phyloP scores from a whole-genome alignment of 768 basidiomycete genomes.

The Boletus reticuloceps region DNA sequence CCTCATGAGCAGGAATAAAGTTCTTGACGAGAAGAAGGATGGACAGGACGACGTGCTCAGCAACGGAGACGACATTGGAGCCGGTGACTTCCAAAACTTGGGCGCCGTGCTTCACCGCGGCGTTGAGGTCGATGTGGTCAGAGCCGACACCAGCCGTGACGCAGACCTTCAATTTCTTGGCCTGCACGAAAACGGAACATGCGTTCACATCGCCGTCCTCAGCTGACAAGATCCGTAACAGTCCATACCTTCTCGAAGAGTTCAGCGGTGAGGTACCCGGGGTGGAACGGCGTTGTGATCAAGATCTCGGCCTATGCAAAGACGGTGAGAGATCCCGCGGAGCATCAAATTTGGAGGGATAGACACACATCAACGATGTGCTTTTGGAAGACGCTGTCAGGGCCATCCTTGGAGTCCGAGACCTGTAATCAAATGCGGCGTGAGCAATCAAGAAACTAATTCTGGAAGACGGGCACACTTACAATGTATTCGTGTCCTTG shows the following conservation, averaged over 20 bases:
- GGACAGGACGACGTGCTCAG: slow-evolving; percentile 89
- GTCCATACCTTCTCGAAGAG: slow-evolving; percentile 59
- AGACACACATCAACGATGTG: slow-evolving; percentile 70
- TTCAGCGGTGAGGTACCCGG: slow-evolving; percentile 76
- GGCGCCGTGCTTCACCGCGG: slow-evolving; percentile 75
- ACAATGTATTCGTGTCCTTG: slow-evolving; percentile 77
- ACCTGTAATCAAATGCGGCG: slow-evolving; percentile 42
- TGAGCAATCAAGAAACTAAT: not conserved
- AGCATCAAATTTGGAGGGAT: not conserved
- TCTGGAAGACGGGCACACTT: slow-evolving; percentile 16
- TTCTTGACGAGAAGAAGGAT: slow-evolving; percentile 90
- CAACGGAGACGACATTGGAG: slow-evolving; percentile 88
- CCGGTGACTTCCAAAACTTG: slow-evolving; percentile 87
- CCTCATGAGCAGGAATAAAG: slow-evolving; percentile 85
- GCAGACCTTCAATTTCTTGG: slow-evolving; percentile 86
- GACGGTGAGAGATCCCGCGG: slow-evolving; percentile 11
- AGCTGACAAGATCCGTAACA: not conserved
- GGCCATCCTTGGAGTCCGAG: slow-evolving; percentile 79
- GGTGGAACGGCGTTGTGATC: slow-evolving; percentile 86
- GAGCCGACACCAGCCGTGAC: slow-evolving; percentile 91
- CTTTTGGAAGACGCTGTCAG: slow-evolving; percentile 79
- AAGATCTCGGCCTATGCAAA: slow-evolving; percentile 64
- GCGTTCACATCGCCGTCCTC: not conserved
- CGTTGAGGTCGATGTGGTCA: slow-evolving; percentile 88
- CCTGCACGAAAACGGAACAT: slow-evolving; percentile 39